A percentile compares a stretch with the other conserved stretches of the same genome.
Evolutionary conservation across 768 basidiomycete species (phyloP).

Genomic region (Boletellus ananiceps): DNA sequence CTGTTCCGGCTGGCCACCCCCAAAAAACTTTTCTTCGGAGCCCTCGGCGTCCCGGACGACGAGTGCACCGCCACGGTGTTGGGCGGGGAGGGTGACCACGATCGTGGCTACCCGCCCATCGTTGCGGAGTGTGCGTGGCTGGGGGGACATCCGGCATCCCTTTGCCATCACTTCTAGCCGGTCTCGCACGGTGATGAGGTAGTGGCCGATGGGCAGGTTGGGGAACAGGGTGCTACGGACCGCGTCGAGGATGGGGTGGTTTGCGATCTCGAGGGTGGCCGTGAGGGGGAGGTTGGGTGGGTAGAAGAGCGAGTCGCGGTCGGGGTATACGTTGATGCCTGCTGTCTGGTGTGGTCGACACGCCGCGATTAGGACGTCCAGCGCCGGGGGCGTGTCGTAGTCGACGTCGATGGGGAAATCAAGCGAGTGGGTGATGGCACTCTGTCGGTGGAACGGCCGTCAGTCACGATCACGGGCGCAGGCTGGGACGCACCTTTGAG

Average conservation of each 20-base stretch:
- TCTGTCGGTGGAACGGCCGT: slow-evolving; percentile 42
- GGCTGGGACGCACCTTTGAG: slow-evolving; percentile 51
- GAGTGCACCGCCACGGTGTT: slow-evolving; percentile 65
- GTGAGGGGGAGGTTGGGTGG: slow-evolving; percentile 70
- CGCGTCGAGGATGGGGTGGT: slow-evolving; percentile 78
- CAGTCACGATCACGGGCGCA: not conserved
- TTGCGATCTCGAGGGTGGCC: slow-evolving; percentile 72
- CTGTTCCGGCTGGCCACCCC: slow-evolving; percentile 56
- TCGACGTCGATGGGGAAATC: slow-evolving; percentile 80
- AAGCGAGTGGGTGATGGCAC: slow-evolving; percentile 73
- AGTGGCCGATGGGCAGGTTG: slow-evolving; percentile 59
- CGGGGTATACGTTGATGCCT: slow-evolving; percentile 47
- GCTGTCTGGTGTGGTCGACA: slow-evolving; percentile 63
- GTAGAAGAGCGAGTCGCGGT: slow-evolving; percentile 66
- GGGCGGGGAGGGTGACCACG: slow-evolving; percentile 67
- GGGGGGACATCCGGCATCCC: slow-evolving; percentile 55
- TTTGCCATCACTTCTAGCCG: slow-evolving; percentile 62
- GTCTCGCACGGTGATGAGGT: slow-evolving; percentile 64
- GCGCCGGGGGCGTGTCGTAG: slow-evolving; percentile 67
- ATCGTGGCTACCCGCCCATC: slow-evolving; percentile 74
- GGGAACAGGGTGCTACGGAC: slow-evolving; percentile 72
- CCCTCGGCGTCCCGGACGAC: slow-evolving; percentile 54
- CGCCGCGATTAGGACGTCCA: slow-evolving; percentile 72
- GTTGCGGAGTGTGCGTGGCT: slow-evolving; percentile 48
- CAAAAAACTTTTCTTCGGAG: slow-evolving; percentile 57